Evolutionary conservation across 176 grass and related monocot species (phyloP).

Genomic region (Eleusine indica): DNA sequence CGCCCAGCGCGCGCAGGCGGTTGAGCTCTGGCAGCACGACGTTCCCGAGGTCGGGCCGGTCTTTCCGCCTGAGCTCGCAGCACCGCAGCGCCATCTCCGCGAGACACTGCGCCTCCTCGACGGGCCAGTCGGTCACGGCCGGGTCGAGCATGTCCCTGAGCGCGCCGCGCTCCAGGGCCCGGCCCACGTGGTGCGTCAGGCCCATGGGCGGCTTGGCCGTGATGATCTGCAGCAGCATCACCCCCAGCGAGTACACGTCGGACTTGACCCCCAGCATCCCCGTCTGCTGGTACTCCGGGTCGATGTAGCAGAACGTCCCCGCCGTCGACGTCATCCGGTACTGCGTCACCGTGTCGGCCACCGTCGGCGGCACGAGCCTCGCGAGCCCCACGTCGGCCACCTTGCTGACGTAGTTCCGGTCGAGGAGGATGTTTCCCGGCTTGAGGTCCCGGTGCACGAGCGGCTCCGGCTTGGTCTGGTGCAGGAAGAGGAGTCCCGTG

Average conservation of each 20-base stretch:
- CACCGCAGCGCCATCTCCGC: conserved; percentile 58
- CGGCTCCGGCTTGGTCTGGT: conserved; percentile 89
- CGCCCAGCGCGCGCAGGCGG: conserved; percentile 38
- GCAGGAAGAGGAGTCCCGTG: conserved; percentile 76
- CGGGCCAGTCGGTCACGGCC: conserved; percentile 60
- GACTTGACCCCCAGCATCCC: conserved; percentile 79
- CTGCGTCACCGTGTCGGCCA: conserved; percentile 69
- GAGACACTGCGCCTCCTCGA: conserved; percentile 67
- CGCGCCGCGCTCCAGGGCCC: conserved; percentile 52
- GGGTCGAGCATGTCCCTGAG: conserved; percentile 58
- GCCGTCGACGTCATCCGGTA: conserved; percentile 78
- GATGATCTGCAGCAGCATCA: conserved; percentile 78
- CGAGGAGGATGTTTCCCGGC: conserved; percentile 88
- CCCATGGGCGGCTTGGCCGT: conserved; percentile 77
- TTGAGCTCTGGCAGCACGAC: conserved; percentile 67
- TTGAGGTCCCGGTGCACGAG: conserved; percentile 96
- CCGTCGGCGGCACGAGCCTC: conserved; percentile 66
- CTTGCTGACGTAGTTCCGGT: conserved; percentile 89
- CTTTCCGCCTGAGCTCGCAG: conserved; percentile 58
- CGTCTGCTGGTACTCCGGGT: conserved; percentile 92
- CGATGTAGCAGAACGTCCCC: conserved; percentile 87
- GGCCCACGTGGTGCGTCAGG: conserved; percentile 57
- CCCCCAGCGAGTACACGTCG: conserved; percentile 70
- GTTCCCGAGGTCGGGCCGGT: conserved; percentile 54
- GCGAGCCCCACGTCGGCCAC: conserved; percentile 94